Evolutionary conservation across 2,329 filamentous ascomycete species (phyloP).

Genomic region (Macrophomina tecta): DNA sequence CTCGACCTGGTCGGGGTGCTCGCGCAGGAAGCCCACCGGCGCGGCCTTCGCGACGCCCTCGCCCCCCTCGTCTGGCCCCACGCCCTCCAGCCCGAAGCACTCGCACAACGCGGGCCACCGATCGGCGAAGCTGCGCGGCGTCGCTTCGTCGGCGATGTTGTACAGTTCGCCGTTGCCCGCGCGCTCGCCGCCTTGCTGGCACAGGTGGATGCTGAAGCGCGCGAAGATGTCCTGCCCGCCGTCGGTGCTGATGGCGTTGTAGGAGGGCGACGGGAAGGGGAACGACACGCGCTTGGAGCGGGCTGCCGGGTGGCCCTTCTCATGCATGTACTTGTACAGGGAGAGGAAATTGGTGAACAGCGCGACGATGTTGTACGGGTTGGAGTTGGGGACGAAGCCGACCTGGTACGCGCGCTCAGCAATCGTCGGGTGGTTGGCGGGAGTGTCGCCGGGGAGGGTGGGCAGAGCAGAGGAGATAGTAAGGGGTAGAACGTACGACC

Average conservation of each 20-base stretch:
- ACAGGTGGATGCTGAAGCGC: neutral
- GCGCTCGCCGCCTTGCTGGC: neutral
- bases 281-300: neutral
- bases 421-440: neutral
- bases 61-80: neutral
- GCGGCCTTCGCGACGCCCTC: neutral
- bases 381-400: slow-evolving; percentile 8
- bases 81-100: neutral
- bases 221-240: neutral
- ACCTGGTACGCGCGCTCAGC: neutral
- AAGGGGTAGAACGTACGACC: neutral
- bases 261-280: neutral
- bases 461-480: neutral
- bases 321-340: slow-evolving; percentile 1
- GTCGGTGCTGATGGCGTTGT: neutral
- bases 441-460: neutral
- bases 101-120: neutral
- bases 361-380: slow-evolving; percentile 3
- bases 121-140: neutral
- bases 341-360: neutral
- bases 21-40: neutral
- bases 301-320: neutral
- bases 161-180: slow-evolving; percentile 8
- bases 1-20: neutral
- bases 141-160: slow-evolving; percentile 1